Evolutionary conservation across 2,329 filamentous ascomycete genomes (phyloP), one percentile per base, ranked within the genome.

Genomic region (Penicillium sp.): DNA sequence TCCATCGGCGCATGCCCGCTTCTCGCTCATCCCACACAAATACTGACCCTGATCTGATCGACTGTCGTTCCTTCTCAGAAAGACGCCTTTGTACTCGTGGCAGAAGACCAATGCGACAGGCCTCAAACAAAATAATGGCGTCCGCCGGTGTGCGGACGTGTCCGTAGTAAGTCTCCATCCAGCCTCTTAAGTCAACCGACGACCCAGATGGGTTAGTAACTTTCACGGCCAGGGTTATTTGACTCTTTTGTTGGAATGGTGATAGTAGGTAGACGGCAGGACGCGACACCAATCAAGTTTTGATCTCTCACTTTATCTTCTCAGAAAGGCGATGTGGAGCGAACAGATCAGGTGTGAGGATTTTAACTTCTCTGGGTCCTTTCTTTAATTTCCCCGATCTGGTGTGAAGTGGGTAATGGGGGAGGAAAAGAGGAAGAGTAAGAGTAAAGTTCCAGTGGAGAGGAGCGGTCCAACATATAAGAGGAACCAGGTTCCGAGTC

Each of bases 11-110:
- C 94, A 99, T 99, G 63, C 94, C 94, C 11, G 94, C 94, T 79
- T 99, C 94, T 66, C 93, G 83, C 80, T 99, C 94, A 74, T 99
- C 94, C 94, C 94, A 99, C n/a, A 99, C 94, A 69, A 97, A 99
- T 3, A 99, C 93, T 0, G 94, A 99, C 42, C 94, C 94, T 1
- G 93, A 96, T 69, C 91, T 88, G 73, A 99, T 99, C 4, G 91
- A 91, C 71, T 97, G 92, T 58, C 94, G 85, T 77, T 99, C 94
- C 77, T 97, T 97, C 75, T 99, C 94, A 2, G 94, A 97, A 56
- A 97, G 78, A 67, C 94, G 84, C 64, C 94, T 85, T 78, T 97
- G 94, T 6, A 99, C 94, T 63, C 94, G 86, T 27, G 94, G 94
- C 46, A 97, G 79, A 47, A 96, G 80, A 52, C 94, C 94, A 44